A percentile compares a stretch with the other conserved stretches of the same genome.
Conservation (phyloP, 1,139 yeast genomes). For the Kodamaea sp. region DNA sequence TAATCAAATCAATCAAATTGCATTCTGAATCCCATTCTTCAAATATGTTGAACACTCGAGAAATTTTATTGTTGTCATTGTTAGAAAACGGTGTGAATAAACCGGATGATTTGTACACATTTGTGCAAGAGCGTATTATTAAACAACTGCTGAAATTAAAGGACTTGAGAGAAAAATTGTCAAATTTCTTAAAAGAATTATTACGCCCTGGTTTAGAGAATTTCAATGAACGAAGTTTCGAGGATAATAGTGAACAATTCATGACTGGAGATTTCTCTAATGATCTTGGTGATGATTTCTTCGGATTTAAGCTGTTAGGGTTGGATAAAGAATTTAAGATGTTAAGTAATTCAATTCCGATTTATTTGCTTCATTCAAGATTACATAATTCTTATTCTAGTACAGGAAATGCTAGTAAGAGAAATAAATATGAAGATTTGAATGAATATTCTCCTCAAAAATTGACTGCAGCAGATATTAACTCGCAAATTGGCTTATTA, state of each 20-base stretch:
- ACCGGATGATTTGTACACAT: slow-evolving; percentile 72
- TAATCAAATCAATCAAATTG: slow-evolving; percentile 65
- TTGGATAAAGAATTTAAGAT: slow-evolving; percentile 91
- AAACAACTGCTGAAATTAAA: slow-evolving; percentile 66
- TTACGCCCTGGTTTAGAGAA: slow-evolving; percentile 81
- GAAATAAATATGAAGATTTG: slow-evolving; percentile 60
- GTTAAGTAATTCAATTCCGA: slow-evolving; percentile 80
- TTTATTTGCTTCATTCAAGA: slow-evolving; percentile 80
- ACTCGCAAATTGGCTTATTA: slow-evolving; percentile 55
- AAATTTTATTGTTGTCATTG: slow-evolving; percentile 58
- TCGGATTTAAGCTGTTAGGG: slow-evolving; percentile 93
- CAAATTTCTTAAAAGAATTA: slow-evolving; percentile 73
- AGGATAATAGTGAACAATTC: slow-evolving; percentile 89
- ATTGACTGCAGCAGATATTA: slow-evolving; percentile 49
- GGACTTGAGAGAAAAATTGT: slow-evolving; percentile 65
- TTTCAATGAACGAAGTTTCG: slow-evolving; percentile 71
- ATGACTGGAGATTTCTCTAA: slow-evolving; percentile 91
- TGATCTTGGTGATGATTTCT: slow-evolving; percentile 93
- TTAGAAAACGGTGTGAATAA: slow-evolving; percentile 82
- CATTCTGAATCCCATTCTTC: slow-evolving; percentile 65
- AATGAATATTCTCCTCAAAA: slow-evolving; percentile 48
- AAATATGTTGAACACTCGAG: slow-evolving; percentile 40
- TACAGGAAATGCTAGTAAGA: slow-evolving; percentile 42
- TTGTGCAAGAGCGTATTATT: slow-evolving; percentile 67
- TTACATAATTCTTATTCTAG: slow-evolving; percentile 51